Conservation (phyloP, 2,329 filamentous ascomycete genomes). For the Colletotrichum sp. region DNA sequence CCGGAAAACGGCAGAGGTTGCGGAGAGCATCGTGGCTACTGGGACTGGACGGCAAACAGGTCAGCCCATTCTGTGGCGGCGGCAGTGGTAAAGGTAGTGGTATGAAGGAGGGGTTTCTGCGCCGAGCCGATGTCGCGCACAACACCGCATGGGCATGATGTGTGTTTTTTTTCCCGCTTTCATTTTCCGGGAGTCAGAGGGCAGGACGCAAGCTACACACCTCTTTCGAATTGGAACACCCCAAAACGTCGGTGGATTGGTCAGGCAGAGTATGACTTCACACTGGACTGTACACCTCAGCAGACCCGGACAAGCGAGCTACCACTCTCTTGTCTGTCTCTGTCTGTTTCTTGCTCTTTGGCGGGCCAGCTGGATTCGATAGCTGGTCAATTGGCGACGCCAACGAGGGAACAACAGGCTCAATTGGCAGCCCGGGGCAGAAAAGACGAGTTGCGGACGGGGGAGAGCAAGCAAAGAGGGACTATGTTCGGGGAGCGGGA, state of each 20-base stretch:
- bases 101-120: constrained; percentile 17
- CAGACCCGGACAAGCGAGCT: not conserved
- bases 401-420: constrained; percentile 3
- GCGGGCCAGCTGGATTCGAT: not conserved
- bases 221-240: not conserved
- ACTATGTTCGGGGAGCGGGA: not conserved
- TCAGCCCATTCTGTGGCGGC: not conserved
- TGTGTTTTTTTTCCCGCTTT: not conserved
- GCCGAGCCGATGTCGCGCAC: not conserved
- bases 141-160: not conserved
- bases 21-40: constrained; percentile 44
- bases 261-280: not conserved
- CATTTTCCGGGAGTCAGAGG: not conserved
- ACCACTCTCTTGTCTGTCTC: not conserved
- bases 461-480: not conserved
- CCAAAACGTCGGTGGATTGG: not conserved
- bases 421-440: constrained; percentile 5
- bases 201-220: not conserved
- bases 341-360: not conserved
- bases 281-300: not conserved
- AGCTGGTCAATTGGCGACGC: constrained; percentile 2
- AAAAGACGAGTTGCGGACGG: not conserved
- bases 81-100: not conserved
- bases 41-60: not conserved
- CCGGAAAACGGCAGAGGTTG: constrained; percentile 45